phyloP scores from a whole-genome alignment of 2,329 filamentous ascomycete species.

The Pyricularia pennisetigena region DNA sequence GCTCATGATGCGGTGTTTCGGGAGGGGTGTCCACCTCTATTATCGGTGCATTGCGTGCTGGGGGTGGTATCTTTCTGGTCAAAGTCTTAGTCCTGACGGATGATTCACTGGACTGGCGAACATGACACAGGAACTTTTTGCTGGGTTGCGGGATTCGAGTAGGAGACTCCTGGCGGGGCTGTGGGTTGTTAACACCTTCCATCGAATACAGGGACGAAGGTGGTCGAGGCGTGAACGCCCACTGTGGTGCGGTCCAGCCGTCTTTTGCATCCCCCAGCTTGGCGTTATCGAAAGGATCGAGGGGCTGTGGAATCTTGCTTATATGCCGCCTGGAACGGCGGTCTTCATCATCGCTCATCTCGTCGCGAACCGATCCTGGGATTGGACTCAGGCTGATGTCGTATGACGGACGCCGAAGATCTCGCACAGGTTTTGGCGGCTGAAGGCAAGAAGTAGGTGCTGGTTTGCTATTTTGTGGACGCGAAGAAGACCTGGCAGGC shows the following conservation, averaged over 20 bases:
- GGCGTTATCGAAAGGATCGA: neutral
- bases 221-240: neutral
- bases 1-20: neutral
- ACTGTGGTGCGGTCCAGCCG: neutral
- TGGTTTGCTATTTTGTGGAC: neutral
- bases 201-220: neutral
- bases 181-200: neutral
- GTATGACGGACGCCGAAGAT: conserved; percentile 1
- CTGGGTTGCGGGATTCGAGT: neutral
- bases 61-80: neutral
- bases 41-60: neutral
- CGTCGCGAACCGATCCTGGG: neutral
- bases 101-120: neutral
- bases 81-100: neutral
- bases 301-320: neutral
- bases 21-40: neutral
- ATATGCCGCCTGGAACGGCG: neutral
- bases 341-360: conserved; percentile 3
- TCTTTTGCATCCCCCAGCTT: neutral
- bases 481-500: neutral
- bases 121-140: neutral
- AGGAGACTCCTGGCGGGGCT: neutral
- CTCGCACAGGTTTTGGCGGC: neutral
- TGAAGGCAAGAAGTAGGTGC: neutral
- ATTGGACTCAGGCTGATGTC: conserved; percentile 2